phyloP scores from a whole-genome alignment of 2,329 filamentous ascomycete species.

The Ceratocystis cubensis region DNA sequence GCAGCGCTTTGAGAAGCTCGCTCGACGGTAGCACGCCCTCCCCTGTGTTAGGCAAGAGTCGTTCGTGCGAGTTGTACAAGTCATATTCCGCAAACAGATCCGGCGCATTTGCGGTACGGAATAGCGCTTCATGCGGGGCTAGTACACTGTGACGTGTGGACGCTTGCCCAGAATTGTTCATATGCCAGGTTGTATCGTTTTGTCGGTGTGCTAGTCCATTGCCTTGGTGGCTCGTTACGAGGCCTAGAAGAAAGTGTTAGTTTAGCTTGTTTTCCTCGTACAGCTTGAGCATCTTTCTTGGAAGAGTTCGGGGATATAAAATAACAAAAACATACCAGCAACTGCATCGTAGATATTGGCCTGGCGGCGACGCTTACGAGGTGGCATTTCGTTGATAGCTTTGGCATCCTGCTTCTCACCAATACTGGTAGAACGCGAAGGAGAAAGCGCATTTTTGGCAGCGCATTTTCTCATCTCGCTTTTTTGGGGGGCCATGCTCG shows the following conservation, averaged over 20 bases:
- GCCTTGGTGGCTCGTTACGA: conserved; percentile 12
- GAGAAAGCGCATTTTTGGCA: not conserved
- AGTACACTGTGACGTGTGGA: conserved; percentile 26
- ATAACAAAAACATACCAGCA: conserved; percentile 38
- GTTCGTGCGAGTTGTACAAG: conserved; percentile 54
- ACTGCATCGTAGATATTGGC: conserved; percentile 61
- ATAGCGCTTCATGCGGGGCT: conserved; percentile 59
- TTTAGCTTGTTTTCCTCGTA: not conserved
- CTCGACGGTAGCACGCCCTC: conserved; percentile 48
- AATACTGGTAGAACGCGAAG: not conserved
- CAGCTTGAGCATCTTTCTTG: not conserved
- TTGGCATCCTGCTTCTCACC: not conserved
- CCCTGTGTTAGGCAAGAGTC: conserved; percentile 36
- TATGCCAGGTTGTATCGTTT: conserved; percentile 3
- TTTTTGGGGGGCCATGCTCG: not conserved
- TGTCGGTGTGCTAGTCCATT: conserved; percentile 1
- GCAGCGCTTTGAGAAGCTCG: conserved; percentile 56
- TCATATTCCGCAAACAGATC: conserved; percentile 57
- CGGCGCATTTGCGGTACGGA: conserved; percentile 51
- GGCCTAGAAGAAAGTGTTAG: conserved; percentile 15
- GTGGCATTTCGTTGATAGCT: not conserved
- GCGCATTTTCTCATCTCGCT: not conserved
- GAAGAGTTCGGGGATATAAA: not conserved
- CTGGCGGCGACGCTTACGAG: conserved; percentile 25
- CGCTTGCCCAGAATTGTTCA: not conserved